Conservation (phyloP, 2,329 filamentous ascomycete species). For the Chrysoporthe austroafricana region DNA sequence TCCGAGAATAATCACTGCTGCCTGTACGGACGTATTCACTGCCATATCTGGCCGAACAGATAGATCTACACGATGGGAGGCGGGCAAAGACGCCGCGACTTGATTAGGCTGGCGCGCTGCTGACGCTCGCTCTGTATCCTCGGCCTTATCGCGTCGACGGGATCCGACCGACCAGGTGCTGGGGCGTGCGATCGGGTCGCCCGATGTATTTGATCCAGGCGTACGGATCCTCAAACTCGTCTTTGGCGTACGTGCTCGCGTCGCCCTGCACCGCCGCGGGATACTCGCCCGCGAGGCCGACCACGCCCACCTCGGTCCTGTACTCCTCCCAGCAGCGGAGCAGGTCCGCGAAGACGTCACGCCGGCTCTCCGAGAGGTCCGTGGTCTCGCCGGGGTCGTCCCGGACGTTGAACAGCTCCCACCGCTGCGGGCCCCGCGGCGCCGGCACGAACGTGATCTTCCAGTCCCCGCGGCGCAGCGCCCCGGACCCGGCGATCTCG, state of each 20-base stretch:
- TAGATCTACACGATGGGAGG: no score
- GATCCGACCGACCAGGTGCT: conserved; percentile 33
- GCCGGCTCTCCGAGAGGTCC: conserved; percentile 40
- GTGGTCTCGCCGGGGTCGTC: conserved; percentile 49
- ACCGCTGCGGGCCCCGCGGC: conserved; percentile 51
- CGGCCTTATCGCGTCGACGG: not conserved
- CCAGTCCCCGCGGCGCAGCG: conserved; percentile 42
- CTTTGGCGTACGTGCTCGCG: conserved; percentile 60
- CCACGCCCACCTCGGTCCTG: conserved; percentile 58
- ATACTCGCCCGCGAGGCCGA: conserved; percentile 60
- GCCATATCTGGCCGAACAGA: no score
- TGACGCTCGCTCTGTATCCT: not conserved
- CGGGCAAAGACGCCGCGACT: no score
- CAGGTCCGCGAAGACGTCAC: conserved; percentile 37
- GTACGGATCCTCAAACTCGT: conserved; percentile 67
- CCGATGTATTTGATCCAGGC: conserved; percentile 64
- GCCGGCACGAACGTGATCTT: conserved; percentile 51
- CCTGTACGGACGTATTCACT: no score
- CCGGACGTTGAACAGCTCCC: conserved; percentile 52
- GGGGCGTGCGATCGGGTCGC: conserved; percentile 29
- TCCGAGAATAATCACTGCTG: no score
- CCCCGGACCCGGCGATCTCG: conserved; percentile 42
- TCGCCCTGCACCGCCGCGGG: conserved; percentile 40
- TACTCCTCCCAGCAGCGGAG: conserved; percentile 42
- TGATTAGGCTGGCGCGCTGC: not conserved